Conservation (phyloP, 2,329 filamentous ascomycete species). For the Ophiostoma pallidulum region DNA sequence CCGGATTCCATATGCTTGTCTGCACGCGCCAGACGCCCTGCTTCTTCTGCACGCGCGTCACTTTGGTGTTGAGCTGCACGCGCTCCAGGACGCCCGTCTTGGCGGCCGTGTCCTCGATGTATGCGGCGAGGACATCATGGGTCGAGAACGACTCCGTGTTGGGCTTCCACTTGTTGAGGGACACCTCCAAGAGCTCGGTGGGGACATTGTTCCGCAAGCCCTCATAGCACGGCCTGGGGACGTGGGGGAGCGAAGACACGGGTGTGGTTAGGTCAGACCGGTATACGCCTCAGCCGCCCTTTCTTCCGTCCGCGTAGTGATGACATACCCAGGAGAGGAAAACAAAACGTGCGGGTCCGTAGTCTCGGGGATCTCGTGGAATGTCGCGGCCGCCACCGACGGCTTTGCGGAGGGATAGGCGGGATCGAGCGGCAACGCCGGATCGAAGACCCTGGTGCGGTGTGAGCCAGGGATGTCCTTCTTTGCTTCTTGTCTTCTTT, state of each 20-base stretch:
- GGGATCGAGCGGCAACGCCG: conserved; percentile 22
- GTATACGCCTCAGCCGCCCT: neutral
- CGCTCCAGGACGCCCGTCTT: conserved; percentile 38
- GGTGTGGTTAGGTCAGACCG: neutral
- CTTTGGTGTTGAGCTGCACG: conserved; percentile 50
- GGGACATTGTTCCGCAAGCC: conserved; percentile 67
- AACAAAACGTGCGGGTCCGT: conserved; percentile 29
- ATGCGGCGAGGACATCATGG: conserved; percentile 46
- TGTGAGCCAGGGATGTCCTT: too few species aligned
- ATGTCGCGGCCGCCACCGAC: conserved; percentile 23
- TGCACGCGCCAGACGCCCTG: neutral
- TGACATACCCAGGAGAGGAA: conserved; percentile 7
- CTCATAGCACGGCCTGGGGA: conserved; percentile 38
- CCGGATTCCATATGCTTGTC: conserved; percentile 5
- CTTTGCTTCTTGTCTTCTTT: too few species aligned
- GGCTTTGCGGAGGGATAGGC: conserved; percentile 25
- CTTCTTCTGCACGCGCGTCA: conserved; percentile 40
- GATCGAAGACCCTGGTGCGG: conserved; percentile 23
- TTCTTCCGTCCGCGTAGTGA: too few species aligned
- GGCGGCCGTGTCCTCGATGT: conserved; percentile 50
- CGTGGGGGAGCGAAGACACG: neutral
- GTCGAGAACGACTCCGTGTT: conserved; percentile 50
- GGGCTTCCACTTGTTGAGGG: conserved; percentile 42
- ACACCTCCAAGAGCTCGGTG: conserved; percentile 39
- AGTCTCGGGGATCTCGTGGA: conserved; percentile 28